phyloP scores from a whole-genome alignment of 495 filamentous ascomycete genomes.

The Hyaloscypha variabilis region DNA sequence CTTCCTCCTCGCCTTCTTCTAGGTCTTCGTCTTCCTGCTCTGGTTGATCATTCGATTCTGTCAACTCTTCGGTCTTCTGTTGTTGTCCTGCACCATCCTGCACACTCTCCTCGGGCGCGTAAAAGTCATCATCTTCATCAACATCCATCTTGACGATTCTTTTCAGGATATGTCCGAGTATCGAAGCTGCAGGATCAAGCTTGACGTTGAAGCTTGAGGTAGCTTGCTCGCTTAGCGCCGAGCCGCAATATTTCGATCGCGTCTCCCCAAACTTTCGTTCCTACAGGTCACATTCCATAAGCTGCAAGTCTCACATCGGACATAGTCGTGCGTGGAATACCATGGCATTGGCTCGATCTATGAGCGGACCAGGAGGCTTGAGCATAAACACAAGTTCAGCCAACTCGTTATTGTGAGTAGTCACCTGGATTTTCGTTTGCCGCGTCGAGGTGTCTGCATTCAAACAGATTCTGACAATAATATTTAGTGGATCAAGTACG shows the following conservation, averaged over 20 bases:
- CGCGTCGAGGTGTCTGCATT: conserved; percentile 1
- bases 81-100: conserved; percentile 23
- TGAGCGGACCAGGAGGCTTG: conserved; percentile 68
- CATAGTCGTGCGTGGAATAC: not conserved
- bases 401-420: conserved; percentile 70
- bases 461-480: conserved; percentile 2
- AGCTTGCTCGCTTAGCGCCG: conserved; percentile 27
- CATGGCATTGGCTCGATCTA: conserved; percentile 58
- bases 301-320: not conserved
- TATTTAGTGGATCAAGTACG: conserved; percentile 31
- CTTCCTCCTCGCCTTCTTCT: conserved; percentile 74
- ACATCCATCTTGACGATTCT: conserved; percentile 57
- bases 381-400: conserved; percentile 79
- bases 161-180: not conserved
- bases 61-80: conserved; percentile 21
- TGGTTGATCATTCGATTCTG: conserved; percentile 15
- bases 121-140: conserved; percentile 74
- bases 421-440: not conserved
- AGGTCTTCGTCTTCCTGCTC: conserved; percentile 46
- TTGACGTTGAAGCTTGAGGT: conserved; percentile 12
- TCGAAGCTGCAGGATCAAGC: not conserved
- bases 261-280: not conserved
- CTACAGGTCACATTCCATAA: conserved; percentile 8
- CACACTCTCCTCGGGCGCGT: conserved; percentile 49
- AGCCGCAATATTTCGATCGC: conserved; percentile 22